These are phyloP conservation scores for Oehlia diaphana DNA, from an alignment of 192 early-diverging fungal genomes.

Conservation along the genomic window DNA sequence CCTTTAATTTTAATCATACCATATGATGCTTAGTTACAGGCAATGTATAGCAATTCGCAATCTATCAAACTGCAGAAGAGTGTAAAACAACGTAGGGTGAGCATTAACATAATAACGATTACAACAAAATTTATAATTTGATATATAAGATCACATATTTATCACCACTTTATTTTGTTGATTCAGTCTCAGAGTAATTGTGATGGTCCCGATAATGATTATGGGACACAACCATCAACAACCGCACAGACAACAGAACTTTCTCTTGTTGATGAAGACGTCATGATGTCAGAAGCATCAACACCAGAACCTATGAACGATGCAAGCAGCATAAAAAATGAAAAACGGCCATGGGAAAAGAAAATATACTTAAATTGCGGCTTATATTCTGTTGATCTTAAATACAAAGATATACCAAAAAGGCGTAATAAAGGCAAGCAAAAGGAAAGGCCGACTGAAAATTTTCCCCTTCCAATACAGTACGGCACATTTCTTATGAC, in stretches of 20 bases:
- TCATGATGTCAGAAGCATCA: neutral
- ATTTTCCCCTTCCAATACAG: conserved; percentile 62
- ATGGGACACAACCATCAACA: neutral
- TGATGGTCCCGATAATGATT: neutral
- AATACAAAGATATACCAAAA: conserved; percentile 25
- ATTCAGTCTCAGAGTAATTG: neutral
- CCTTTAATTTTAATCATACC: neutral
- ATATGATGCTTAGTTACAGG: neutral
- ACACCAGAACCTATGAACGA: neutral
- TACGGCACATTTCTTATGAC: conserved; percentile 58
- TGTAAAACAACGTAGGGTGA: neutral
- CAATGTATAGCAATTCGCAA: neutral
- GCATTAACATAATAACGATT: neutral
- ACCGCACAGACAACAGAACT: neutral
- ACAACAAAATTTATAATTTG: neutral
- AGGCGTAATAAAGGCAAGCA: neutral
- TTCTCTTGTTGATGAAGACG: neutral
- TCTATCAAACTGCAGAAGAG: neutral
- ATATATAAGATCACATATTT: neutral
- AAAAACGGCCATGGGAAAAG: neutral
- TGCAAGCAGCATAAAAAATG: neutral
- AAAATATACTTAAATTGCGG: conserved; percentile 44
- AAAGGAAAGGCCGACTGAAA: neutral
- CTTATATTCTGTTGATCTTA: conserved; percentile 43
- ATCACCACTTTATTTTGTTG: neutral